Percentiles rank a stretch among this genome's conserved stretches.
Conservation (phyloP, 129 eudicot genomes). For the Gnaphalium uliginosum region DNA sequence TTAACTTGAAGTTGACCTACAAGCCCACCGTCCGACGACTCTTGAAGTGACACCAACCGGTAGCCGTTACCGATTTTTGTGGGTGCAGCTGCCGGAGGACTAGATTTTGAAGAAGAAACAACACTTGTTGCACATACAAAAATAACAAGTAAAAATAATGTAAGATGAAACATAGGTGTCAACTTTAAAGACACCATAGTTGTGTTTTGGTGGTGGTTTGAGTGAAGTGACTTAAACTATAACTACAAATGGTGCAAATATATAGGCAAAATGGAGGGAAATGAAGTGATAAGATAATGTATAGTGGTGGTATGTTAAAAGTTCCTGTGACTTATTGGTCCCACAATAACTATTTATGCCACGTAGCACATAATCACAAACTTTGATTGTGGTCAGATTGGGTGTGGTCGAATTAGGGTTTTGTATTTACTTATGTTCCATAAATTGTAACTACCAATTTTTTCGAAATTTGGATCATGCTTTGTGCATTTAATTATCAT, state of each 20-base stretch:
- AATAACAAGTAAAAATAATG: background rate
- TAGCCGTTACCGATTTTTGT: constrained; percentile 86
- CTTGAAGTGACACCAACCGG: constrained; percentile 66
- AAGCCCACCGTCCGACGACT: constrained; percentile 75
- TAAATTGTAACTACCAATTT: constrained; percentile 9
- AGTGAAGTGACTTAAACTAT: background rate
- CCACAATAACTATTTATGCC: constrained; percentile 19
- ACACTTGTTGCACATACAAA: background rate
- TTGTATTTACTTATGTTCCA: constrained; percentile 25
- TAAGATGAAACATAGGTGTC: constrained; percentile 20
- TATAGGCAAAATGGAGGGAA: constrained; percentile 35
- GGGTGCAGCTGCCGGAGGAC: constrained; percentile 20
- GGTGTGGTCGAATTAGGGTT: constrained; percentile 30
- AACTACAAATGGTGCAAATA: constrained; percentile 12
- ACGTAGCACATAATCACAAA: constrained; percentile 20
- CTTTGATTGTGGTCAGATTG: constrained; percentile 32
- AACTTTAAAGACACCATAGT: constrained; percentile 29
- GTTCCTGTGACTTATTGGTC: constrained; percentile 31
- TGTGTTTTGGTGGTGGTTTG: constrained; percentile 12
- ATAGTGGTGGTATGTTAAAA: constrained; percentile 9
- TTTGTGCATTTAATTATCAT: background rate
- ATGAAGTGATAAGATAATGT: constrained; percentile 12
- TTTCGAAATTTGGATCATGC: background rate
- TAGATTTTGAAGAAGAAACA: constrained; percentile 20
- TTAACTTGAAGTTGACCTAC: constrained; percentile 75